Conservation (phyloP, 495 filamentous ascomycete species). For the Penicillium cataractarum region DNA sequence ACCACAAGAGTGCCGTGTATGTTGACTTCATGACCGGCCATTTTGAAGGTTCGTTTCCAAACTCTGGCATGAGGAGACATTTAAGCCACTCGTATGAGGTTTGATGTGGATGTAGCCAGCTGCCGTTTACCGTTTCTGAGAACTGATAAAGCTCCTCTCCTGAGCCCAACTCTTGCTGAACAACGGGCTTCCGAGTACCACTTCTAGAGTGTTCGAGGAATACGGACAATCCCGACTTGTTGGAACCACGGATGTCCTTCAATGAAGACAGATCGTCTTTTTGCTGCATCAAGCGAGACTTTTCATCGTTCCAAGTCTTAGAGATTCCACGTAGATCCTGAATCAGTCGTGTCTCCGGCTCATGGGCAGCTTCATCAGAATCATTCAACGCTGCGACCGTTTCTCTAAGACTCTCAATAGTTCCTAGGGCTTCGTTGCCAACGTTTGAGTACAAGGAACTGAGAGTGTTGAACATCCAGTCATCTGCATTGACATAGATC, state of each 20-base stretch:
- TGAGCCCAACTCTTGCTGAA: conserved; percentile 58
- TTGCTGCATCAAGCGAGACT: conserved; percentile 57
- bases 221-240: conserved; percentile 66
- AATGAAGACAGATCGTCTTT: conserved; percentile 56
- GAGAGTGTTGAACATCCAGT: conserved; percentile 72
- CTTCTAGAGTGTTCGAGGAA: conserved; percentile 81
- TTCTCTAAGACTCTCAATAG: conserved; percentile 44
- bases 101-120: conserved; percentile 64
- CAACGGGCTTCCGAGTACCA: conserved; percentile 52
- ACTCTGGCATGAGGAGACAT: conserved; percentile 54
- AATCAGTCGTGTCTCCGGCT: conserved; percentile 38
- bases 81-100: conserved; percentile 67
- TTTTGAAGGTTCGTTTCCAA: conserved; percentile 24
- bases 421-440: conserved; percentile 57
- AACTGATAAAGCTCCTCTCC: conserved; percentile 61
- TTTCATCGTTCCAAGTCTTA: conserved; percentile 62
- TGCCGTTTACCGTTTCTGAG: conserved; percentile 53
- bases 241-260: conserved; percentile 46
- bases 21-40: conserved; percentile 45
- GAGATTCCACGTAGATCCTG: conserved; percentile 58
- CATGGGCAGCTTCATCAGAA: conserved; percentile 21
- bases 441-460: conserved; percentile 68
- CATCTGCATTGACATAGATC: conserved; percentile 69
- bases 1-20: conserved; percentile 71
- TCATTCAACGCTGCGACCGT: conserved; percentile 25